A percentile compares a stretch with the other conserved stretches of the same genome.
Evolutionary conservation across 2,329 filamentous ascomycete genomes (phyloP).

Genomic region (Alternaria arborescens): DNA sequence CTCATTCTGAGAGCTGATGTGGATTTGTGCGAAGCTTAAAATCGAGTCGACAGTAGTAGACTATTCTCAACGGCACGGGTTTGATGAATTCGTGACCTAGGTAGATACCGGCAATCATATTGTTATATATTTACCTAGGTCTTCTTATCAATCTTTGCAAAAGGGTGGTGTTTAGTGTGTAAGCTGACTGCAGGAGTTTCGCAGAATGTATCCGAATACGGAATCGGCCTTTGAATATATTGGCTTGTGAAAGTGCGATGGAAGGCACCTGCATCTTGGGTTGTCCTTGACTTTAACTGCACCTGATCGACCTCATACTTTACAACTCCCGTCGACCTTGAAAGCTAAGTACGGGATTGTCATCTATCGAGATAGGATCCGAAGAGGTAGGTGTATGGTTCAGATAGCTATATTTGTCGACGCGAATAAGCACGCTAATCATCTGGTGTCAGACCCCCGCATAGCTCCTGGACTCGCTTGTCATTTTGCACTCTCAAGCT

Average conservation of each 20-base stretch:
- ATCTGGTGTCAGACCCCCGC: background rate
- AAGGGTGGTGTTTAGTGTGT: background rate
- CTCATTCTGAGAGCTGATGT: slow-evolving; percentile 32
- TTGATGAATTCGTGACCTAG: background rate
- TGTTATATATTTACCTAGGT: background rate
- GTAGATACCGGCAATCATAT: background rate
- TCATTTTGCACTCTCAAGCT: background rate
- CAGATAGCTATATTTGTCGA: background rate
- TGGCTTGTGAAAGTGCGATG: background rate
- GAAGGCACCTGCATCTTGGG: background rate
- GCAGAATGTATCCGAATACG: background rate
- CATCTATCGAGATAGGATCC: background rate
- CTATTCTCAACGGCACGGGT: background rate
- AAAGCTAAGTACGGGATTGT: background rate
- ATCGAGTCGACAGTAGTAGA: background rate
- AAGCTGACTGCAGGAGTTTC: background rate
- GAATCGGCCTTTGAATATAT: background rate
- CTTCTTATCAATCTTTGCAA: background rate
- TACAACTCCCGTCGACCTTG: background rate
- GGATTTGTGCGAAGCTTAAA: background rate
- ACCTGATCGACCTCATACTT: background rate
- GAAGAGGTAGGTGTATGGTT: background rate
- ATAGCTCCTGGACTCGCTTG: background rate
- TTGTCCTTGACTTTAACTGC: background rate
- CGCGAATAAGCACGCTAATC: background rate